phyloP scores from a whole-genome alignment of 495 filamentous ascomycete species.

The Pyrenopolyporus hunteri region DNA sequence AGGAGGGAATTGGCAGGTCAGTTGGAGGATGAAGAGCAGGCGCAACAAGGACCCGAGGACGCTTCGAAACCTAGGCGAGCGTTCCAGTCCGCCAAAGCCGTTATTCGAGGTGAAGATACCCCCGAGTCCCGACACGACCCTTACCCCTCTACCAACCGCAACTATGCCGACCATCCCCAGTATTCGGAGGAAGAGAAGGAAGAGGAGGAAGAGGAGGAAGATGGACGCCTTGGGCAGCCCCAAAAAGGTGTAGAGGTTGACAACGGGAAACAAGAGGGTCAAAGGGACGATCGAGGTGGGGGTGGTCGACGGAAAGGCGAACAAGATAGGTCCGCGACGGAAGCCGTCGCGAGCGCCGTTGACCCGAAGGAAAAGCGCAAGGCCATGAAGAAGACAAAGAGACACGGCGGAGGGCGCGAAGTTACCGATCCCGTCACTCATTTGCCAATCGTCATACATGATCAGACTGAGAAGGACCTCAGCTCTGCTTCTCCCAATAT shows the following conservation, averaged over 20 bases:
- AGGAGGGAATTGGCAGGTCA: conserved; percentile 55
- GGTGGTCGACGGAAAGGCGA: conserved; percentile 26
- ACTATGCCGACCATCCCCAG: conserved; percentile 26
- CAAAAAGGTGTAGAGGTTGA: conserved; percentile 14
- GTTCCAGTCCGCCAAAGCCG: conserved; percentile 48
- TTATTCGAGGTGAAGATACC: conserved; percentile 49
- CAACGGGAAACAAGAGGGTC: conserved; percentile 13
- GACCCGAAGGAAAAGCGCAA: conserved; percentile 66
- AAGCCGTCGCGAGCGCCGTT: conserved; percentile 51
- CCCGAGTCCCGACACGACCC: conserved; percentile 42
- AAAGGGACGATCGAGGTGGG: conserved; percentile 17
- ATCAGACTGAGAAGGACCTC: conserved; percentile 66
- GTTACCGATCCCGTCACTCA: conserved; percentile 79
- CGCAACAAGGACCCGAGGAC: conserved; percentile 48
- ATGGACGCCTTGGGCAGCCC: conserved; percentile 40
- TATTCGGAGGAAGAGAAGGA: conserved; percentile 68
- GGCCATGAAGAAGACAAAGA: conserved; percentile 61
- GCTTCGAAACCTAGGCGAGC: conserved; percentile 48
- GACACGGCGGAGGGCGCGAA: conserved; percentile 61
- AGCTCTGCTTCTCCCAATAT: conserved; percentile 61
- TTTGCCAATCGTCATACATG: conserved; percentile 67
- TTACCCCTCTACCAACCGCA: conserved; percentile 51
- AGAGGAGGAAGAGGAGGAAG: conserved; percentile 66
- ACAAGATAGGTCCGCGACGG: conserved; percentile 56
- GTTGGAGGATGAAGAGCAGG: conserved; percentile 46